Percentiles rank a stretch among this genome's conserved stretches.
Evolutionary conservation across 148 eudicot genomes (phyloP).

Genomic region (Vaccinium darrowii): DNA sequence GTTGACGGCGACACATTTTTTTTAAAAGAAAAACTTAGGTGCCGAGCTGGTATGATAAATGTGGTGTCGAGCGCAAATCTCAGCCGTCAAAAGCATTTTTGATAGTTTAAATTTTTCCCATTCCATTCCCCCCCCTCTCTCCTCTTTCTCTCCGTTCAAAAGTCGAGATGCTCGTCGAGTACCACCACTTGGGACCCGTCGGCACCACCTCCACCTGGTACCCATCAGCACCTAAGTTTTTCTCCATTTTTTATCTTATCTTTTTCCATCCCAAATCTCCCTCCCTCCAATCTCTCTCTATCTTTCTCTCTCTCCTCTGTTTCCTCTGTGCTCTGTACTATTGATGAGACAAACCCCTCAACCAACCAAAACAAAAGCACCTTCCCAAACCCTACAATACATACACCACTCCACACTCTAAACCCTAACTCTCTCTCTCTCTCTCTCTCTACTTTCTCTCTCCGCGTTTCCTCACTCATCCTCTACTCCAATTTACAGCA

Average conservation of each 20-base stretch:
- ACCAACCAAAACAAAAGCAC: neutral
- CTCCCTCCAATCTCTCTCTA: neutral
- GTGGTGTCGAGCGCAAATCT: too few species aligned
- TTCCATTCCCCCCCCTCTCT: too few species aligned
- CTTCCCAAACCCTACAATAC: neutral
- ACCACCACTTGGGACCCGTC: too few species aligned
- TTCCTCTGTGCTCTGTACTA: constrained; percentile 15
- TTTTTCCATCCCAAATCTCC: neutral
- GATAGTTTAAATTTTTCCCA: too few species aligned
- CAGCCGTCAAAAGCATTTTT: too few species aligned
- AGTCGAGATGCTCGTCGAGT: too few species aligned
- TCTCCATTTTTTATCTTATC: constrained; percentile 18
- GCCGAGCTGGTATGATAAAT: too few species aligned
- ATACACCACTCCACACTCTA: neutral
- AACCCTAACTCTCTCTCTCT: constrained; percentile 7
- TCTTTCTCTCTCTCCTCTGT: neutral
- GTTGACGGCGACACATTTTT: constrained; percentile 31
- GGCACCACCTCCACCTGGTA: too few species aligned
- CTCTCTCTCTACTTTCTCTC: constrained; percentile 16
- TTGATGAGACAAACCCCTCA: constrained; percentile 13
- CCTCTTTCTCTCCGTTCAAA: too few species aligned
- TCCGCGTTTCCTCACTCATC: constrained; percentile 1
- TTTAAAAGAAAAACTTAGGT: neutral
- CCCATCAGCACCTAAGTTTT: too few species aligned
- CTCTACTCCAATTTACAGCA: neutral